A percentile compares a stretch with the other conserved stretches of the same genome.
phyloP scores from a whole-genome alignment of 352 stramenopile genomes.

The Pythium volutum region DNA sequence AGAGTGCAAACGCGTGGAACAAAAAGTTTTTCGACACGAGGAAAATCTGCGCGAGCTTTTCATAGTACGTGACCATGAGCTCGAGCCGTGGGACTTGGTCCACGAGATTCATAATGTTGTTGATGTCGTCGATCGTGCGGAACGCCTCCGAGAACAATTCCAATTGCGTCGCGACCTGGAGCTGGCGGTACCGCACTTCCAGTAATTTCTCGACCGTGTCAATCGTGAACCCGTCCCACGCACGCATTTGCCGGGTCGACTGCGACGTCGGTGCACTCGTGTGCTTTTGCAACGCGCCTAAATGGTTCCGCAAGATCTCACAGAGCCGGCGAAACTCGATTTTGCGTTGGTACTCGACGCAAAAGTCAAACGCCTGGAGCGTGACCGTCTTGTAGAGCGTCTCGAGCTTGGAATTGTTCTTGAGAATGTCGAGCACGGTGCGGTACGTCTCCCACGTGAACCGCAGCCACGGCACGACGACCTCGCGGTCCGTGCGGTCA shows the following conservation, averaged over 20 bases:
- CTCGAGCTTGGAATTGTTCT: conserved; percentile 94
- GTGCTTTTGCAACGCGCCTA: conserved; percentile 94
- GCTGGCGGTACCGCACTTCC: conserved; percentile 95
- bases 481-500: conserved; percentile 93
- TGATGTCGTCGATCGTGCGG: conserved; percentile 98
- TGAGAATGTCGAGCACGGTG: conserved; percentile 96
- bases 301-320: conserved; percentile 96
- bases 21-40: conserved; percentile 96
- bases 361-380: conserved; percentile 84
- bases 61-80: conserved; percentile 97
- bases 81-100: conserved; percentile 91
- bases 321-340: conserved; percentile 97
- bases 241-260: conserved; percentile 85
- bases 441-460: conserved; percentile 99
- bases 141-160: conserved; percentile 98
- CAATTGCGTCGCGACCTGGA: conserved; percentile 93
- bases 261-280: conserved; percentile 61
- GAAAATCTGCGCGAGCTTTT: conserved; percentile 97
- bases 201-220: conserved; percentile 96
- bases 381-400: conserved; percentile 73
- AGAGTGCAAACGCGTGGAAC: conserved; percentile 96
- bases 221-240: conserved; percentile 95
- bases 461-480: conserved; percentile 91
- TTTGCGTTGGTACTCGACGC: conserved; percentile 86
- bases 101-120: conserved; percentile 93